Conservation (phyloP, 306 rosid species). For the Citrullus mucosospermus region DNA sequence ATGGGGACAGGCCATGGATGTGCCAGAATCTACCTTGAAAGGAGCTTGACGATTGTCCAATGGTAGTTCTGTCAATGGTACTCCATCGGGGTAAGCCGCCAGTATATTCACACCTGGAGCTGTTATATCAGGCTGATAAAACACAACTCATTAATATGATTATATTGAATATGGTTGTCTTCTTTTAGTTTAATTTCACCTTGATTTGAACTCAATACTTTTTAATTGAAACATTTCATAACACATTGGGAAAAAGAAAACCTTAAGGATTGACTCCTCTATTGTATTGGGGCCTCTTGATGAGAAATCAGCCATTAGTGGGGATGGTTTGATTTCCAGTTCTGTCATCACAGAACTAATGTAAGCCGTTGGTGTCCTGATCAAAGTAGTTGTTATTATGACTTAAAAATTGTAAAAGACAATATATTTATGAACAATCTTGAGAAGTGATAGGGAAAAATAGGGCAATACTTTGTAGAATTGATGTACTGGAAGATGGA, state of each 20-base stretch:
- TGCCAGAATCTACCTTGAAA: constrained; percentile 24
- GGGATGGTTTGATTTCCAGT: constrained; percentile 27
- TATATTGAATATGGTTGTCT: neutral
- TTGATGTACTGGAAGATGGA: constrained; percentile 29
- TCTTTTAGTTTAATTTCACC: neutral
- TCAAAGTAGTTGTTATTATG: neutral
- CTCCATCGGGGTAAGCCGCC: constrained; percentile 22
- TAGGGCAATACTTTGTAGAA: constrained; percentile 23
- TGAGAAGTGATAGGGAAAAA: neutral
- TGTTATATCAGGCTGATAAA: constrained; percentile 34
- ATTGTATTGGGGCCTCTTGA: constrained; percentile 50
- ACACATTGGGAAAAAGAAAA: neutral
- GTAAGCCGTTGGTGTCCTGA: constrained; percentile 39
- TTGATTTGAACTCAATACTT: neutral
- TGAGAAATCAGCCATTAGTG: constrained; percentile 47
- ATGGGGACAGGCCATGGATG: constrained; percentile 66
- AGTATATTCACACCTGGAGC: constrained; percentile 51
- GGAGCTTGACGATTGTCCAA: constrained; percentile 23
- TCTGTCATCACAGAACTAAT: constrained; percentile 24
- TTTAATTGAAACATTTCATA: neutral
- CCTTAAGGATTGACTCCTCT: constrained; percentile 48
- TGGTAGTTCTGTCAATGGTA: constrained; percentile 6
- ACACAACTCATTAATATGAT: neutral
- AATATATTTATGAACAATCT: neutral
- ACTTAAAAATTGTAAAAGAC: neutral